phyloP scores from a whole-genome alignment of 768 basidiomycete genomes.

The Lactifluus rugatus region DNA sequence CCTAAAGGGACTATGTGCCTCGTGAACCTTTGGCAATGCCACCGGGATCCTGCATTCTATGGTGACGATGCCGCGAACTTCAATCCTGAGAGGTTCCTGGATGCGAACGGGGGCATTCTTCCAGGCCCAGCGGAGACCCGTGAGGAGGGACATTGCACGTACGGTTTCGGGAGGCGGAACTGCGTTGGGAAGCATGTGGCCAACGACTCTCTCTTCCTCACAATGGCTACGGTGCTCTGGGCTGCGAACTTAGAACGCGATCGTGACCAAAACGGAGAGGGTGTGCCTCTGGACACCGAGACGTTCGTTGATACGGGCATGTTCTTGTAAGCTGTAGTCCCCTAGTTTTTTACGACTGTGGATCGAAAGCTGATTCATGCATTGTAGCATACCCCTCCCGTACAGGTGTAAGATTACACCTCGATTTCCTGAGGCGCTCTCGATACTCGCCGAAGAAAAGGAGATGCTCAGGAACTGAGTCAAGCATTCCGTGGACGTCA shows the following conservation, averaged over 20 bases:
- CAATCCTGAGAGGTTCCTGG: constrained; percentile 18
- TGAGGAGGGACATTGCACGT: constrained; percentile 14
- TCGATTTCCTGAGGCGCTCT: constrained; percentile 3
- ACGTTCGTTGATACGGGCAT: constrained; percentile 4
- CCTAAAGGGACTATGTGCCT: constrained; percentile 29
- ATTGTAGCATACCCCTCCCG: background rate
- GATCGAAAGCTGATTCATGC: background rate
- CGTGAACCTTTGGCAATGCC: constrained; percentile 19
- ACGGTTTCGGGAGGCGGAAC: constrained; percentile 16
- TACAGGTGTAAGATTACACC: background rate
- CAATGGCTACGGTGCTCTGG: constrained; percentile 20
- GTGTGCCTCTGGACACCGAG: background rate
- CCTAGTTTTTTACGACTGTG: background rate
- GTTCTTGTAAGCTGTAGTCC: background rate
- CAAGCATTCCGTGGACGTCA: background rate
- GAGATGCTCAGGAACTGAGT: background rate
- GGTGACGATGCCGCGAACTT: constrained; percentile 17
- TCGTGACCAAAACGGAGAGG: constrained; percentile 8
- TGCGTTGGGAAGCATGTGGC: constrained; percentile 20
- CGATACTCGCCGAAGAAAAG: background rate
- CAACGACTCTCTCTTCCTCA: constrained; percentile 18
- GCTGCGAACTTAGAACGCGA: constrained; percentile 14
- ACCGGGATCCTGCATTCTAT: constrained; percentile 1
- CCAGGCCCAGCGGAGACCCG: constrained; percentile 5
- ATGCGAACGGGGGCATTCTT: background rate